Percentiles rank a stretch among this genome's conserved stretches.
phyloP scores from a whole-genome alignment of 202 grass and related monocot species.

The Eragrostis tef region DNA sequence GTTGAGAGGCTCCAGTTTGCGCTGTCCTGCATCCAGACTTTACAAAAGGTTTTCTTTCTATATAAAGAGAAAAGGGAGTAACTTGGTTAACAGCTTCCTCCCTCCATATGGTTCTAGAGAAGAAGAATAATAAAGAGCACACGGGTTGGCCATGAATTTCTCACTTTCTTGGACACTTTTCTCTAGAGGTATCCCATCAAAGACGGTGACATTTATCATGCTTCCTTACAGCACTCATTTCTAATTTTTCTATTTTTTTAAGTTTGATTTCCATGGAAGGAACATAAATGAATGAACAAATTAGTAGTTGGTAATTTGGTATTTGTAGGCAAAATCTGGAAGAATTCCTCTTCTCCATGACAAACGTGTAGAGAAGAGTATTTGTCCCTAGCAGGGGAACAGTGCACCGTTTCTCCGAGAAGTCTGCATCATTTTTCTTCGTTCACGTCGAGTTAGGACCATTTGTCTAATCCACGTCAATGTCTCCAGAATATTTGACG shows the following conservation, averaged over 20 bases:
- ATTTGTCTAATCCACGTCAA: conserved; percentile 10
- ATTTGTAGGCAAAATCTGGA: no score
- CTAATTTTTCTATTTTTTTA: no score
- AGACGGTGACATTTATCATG: neutral
- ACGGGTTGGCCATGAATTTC: neutral
- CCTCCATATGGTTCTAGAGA: no score
- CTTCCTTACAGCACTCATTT: neutral
- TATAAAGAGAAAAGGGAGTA: neutral
- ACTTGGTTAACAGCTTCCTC: no score
- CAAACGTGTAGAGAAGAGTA: no score
- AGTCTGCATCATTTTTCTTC: conserved; percentile 5
- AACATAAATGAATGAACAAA: no score
- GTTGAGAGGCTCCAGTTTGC: no score
- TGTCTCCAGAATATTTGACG: neutral
- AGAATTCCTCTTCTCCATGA: no score
- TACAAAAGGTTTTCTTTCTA: neutral
- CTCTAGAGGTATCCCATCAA: conserved; percentile 10
- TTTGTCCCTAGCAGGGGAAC: neutral
- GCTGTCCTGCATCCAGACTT: no score
- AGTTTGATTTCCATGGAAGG: no score
- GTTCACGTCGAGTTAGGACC: neutral
- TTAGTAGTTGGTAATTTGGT: no score
- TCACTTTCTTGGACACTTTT: conserved; percentile 21
- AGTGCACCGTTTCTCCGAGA: neutral
- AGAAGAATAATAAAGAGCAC: neutral